Evolutionary conservation across 768 basidiomycete genomes (phyloP).

Genomic region (Leccinum olivaceopallidum): DNA sequence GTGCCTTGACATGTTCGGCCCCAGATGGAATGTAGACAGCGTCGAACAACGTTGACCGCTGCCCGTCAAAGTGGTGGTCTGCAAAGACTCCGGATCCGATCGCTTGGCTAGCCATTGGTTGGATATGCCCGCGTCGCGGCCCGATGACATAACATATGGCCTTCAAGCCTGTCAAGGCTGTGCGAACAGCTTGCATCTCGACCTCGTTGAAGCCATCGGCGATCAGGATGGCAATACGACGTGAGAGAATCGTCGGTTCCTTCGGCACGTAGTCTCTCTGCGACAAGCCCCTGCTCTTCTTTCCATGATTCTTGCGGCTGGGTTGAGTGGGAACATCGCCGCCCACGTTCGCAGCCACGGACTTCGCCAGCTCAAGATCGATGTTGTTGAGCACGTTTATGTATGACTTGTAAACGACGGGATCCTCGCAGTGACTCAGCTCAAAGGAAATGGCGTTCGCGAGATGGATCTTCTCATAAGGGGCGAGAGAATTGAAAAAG

Average conservation of each 20-base stretch:
- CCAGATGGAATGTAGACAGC: constrained; percentile 80
- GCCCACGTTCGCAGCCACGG: constrained; percentile 66
- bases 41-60: constrained; percentile 83
- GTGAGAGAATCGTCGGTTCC: constrained; percentile 57
- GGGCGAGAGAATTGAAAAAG: constrained; percentile 80
- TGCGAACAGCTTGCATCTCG: constrained; percentile 60
- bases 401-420: constrained; percentile 65
- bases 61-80: constrained; percentile 76
- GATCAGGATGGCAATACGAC: constrained; percentile 76
- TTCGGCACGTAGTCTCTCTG: constrained; percentile 57
- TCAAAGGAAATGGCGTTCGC: constrained; percentile 76
- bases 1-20: constrained; percentile 51
- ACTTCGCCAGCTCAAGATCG: constrained; percentile 68
- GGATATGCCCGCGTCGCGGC: constrained; percentile 56
- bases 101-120: constrained; percentile 32
- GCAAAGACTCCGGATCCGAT: constrained; percentile 41
- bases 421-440: constrained; percentile 80
- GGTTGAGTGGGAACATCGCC: constrained; percentile 55
- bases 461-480: constrained; percentile 72
- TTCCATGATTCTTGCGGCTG: constrained; percentile 55
- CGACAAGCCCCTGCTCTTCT: constrained; percentile 55
- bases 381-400: constrained; percentile 70
- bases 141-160: constrained; percentile 69
- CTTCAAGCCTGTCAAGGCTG: constrained; percentile 49
- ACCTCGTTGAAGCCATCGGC: constrained; percentile 70